A percentile compares a stretch with the other conserved stretches of the same genome.
These are phyloP conservation scores for Myxozyma neglecta DNA, from an alignment of 805 yeast genomes.

Conservation along the genomic window DNA sequence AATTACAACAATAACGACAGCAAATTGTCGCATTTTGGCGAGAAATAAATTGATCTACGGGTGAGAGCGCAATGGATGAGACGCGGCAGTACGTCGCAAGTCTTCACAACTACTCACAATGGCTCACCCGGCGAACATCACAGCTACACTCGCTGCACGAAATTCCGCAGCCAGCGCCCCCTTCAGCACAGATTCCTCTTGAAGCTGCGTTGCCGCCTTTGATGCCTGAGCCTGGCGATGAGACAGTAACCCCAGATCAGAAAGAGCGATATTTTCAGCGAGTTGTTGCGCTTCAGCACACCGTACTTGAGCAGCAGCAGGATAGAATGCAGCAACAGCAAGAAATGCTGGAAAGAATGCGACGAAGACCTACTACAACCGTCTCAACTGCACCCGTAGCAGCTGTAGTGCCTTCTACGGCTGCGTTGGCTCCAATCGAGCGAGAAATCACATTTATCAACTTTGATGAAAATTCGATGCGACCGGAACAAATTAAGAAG, in stretches of 20 bases:
- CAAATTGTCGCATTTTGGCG: too few species aligned
- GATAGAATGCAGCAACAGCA: constrained; percentile 17
- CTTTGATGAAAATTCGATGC: constrained; percentile 9
- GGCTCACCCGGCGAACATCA: constrained; percentile 78
- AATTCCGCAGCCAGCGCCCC: constrained; percentile 21
- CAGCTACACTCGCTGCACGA: constrained; percentile 76
- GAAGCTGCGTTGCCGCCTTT: not conserved
- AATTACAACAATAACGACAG: too few species aligned
- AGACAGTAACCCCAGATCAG: constrained; percentile 1
- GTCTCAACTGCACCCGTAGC: not conserved
- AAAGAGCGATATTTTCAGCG: constrained; percentile 8
- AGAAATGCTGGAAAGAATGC: constrained; percentile 17
- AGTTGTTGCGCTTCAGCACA: constrained; percentile 7
- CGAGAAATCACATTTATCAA: not conserved
- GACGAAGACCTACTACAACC: not conserved
- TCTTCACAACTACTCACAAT: constrained; percentile 41
- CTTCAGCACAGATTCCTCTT: constrained; percentile 19
- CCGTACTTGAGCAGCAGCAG: constrained; percentile 17
- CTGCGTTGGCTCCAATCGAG: not conserved
- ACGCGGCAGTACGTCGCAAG: constrained; percentile 12
- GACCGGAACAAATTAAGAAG: not conserved
- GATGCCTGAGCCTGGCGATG: not conserved
- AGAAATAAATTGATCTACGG: too few species aligned
- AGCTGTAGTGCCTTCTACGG: not conserved
- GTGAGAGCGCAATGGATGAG: constrained; percentile 7